Percentiles rank a stretch among this genome's conserved stretches.
Conservation (phyloP, 1,284 basidiomycete species). For the Ustilago lituana region DNA sequence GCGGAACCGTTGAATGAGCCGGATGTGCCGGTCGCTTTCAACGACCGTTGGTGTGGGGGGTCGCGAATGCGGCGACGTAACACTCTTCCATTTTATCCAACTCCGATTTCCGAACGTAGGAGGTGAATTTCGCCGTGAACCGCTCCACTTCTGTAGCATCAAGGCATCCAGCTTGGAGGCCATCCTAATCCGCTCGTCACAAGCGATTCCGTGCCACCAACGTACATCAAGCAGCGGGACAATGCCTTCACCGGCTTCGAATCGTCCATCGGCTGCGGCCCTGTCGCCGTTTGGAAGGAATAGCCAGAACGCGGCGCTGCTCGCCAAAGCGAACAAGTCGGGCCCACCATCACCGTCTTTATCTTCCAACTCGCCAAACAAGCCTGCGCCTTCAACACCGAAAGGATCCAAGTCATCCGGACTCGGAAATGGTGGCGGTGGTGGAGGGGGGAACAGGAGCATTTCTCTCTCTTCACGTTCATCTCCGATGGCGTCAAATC, state of each 20-base stretch:
- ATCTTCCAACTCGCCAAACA: constrained; percentile 8
- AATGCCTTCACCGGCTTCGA: constrained; percentile 27
- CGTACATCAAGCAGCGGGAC: not conserved
- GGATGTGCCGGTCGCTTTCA: constrained; percentile 14
- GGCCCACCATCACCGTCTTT: constrained; percentile 24
- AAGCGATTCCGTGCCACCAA: too few relatives aligned
- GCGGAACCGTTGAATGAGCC: not conserved
- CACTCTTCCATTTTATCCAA: too few relatives aligned
- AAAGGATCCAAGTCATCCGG: constrained; percentile 20
- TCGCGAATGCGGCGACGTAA: too few relatives aligned
- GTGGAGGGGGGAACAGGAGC: constrained; percentile 22
- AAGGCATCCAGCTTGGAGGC: too few relatives aligned
- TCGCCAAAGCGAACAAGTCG: constrained; percentile 36
- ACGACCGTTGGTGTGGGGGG: not conserved
- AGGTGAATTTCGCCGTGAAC: constrained; percentile 17
- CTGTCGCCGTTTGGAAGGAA: constrained; percentile 52
- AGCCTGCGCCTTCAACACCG: constrained; percentile 26
- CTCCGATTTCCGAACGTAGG: too few relatives aligned
- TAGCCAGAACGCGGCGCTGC: constrained; percentile 46
- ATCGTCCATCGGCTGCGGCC: constrained; percentile 23
- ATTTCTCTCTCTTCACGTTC: constrained; percentile 38
- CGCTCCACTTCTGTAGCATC: constrained; percentile 27
- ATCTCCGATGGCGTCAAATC: constrained; percentile 23
- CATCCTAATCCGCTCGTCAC: too few relatives aligned
- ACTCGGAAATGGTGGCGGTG: constrained; percentile 11